Percentiles rank a stretch among this genome's conserved stretches.
Evolutionary conservation across 345 rosid genomes (phyloP).

Genomic region (Boechera stricta): DNA sequence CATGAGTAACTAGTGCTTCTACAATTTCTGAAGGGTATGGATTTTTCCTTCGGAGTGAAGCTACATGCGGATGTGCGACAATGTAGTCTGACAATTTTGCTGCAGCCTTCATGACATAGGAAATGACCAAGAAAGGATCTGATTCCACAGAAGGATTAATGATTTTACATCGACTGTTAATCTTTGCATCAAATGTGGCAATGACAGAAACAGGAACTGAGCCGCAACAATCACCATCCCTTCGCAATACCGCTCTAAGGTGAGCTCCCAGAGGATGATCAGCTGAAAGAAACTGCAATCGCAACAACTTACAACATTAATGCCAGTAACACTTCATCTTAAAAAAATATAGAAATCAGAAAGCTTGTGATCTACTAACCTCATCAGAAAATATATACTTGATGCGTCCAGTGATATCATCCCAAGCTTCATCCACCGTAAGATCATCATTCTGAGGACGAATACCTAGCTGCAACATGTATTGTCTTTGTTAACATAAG

Average conservation of each 20-base stretch:
- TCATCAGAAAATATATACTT: constrained; percentile 65
- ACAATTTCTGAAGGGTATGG: constrained; percentile 56
- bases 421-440: constrained; percentile 67
- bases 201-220: constrained; percentile 77
- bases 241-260: constrained; percentile 72
- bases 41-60: constrained; percentile 60
- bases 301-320: constrained; percentile 30
- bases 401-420: constrained; percentile 59
- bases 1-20: constrained; percentile 51
- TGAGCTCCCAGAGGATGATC: constrained; percentile 78
- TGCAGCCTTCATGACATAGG: constrained; percentile 72
- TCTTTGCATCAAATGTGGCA: constrained; percentile 72
- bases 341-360: background rate
- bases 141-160: constrained; percentile 69
- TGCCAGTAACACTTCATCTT: constrained; percentile 9
- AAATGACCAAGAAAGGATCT: constrained; percentile 60
- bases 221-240: constrained; percentile 66
- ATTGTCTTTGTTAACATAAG: constrained; percentile 16
- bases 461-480: constrained; percentile 71
- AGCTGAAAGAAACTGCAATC: constrained; percentile 69
- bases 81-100: constrained; percentile 54
- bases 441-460: constrained; percentile 51
- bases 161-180: constrained; percentile 63
- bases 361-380: constrained; percentile 56
- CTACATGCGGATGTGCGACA: constrained; percentile 50